Evolutionary conservation across 169 alveolate genomes (phyloP), one percentile per base, ranked within the genome.

Genomic region (Plasmodium coatneyi): DNA sequence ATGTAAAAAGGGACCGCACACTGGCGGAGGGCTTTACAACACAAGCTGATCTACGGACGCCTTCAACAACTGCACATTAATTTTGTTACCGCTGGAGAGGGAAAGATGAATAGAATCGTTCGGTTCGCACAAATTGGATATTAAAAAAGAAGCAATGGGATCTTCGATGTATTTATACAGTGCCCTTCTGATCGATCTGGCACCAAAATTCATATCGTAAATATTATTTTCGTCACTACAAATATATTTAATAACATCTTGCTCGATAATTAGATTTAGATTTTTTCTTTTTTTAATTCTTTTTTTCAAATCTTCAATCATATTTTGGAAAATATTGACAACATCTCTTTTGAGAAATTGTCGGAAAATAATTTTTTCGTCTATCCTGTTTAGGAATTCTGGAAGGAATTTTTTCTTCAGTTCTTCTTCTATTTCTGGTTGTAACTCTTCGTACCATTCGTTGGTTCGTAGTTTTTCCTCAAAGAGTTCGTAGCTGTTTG

Each of bases 301-400:
- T 81, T 81, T 91, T 91, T 91, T 91, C 76, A 91, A 82, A 71
- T 84, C 83, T 32, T 87, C 66, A 56, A 92, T 92, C 83, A 87
- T 96, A 22, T 96, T 91, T 60, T 92, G 87, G 95, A 95, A 93
- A 56, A 96, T 92, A n/a, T 74, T 81, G 7, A 96, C 84, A 28
- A 96, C 92, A 79, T 96, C 95, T 83, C 87, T 71, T 94, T 96
- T 83, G 34, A 80, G 84, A 95, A 96, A 81, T 95, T 96, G 93
- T 19, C 96, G 93, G 71, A 96, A 96, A 41, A 96, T 84, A 14
- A 96, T 90, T 41, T 95, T 92, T 71, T 96, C 97, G 79, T 96
- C 98, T 32, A 96, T 95, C 56, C 98, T 92, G 92, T 96, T 95
- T 43, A 96, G 92, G 36, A 96, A 95, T 74, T 96, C 98, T n/a